phyloP scores from a whole-genome alignment of 257 asterid species.

The Plantago major region DNA sequence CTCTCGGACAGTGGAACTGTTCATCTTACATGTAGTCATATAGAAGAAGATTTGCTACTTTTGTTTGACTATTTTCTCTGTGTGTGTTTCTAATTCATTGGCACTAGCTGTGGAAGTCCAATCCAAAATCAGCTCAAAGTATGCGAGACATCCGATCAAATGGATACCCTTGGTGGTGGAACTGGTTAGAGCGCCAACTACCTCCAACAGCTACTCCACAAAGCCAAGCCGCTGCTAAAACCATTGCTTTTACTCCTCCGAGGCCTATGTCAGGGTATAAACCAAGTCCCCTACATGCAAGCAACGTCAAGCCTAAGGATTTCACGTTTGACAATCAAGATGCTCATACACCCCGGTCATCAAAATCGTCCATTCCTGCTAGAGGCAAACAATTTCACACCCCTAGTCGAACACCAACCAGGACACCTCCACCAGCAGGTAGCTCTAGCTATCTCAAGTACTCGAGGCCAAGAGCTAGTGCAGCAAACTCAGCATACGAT shows the following conservation, averaged over 20 bases:
- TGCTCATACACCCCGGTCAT: slow-evolving; percentile 62
- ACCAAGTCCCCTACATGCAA: slow-evolving; percentile 44
- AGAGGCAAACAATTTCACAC: slow-evolving; percentile 55
- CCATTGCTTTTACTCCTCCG: slow-evolving; percentile 42
- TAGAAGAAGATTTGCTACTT: too few species aligned
- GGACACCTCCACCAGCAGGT: slow-evolving; percentile 27
- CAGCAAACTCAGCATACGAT: slow-evolving; percentile 36
- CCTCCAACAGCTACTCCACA: slow-evolving; percentile 40
- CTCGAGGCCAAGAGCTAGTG: slow-evolving; percentile 43
- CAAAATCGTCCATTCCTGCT: slow-evolving; percentile 58
- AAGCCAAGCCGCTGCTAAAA: slow-evolving; percentile 34
- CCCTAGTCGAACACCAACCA: slow-evolving; percentile 48
- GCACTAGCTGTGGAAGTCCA: slow-evolving; percentile 63
- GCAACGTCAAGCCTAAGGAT: slow-evolving; percentile 26
- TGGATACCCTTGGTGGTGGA: slow-evolving; percentile 97
- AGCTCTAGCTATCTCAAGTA: slow-evolving; percentile 28
- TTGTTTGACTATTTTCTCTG: too few species aligned
- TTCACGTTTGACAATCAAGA: slow-evolving; percentile 41
- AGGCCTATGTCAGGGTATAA: slow-evolving; percentile 55
- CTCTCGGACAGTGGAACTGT: not conserved
- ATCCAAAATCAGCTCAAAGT: slow-evolving; percentile 40
- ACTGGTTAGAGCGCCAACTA: slow-evolving; percentile 80
- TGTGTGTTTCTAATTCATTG: not conserved
- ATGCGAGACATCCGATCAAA: slow-evolving; percentile 42
- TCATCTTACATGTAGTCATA: too few species aligned